These are phyloP conservation scores for Cystobasidium slooffiae DNA, from an alignment of 1,284 basidiomycete species.

Conservation along the genomic window DNA sequence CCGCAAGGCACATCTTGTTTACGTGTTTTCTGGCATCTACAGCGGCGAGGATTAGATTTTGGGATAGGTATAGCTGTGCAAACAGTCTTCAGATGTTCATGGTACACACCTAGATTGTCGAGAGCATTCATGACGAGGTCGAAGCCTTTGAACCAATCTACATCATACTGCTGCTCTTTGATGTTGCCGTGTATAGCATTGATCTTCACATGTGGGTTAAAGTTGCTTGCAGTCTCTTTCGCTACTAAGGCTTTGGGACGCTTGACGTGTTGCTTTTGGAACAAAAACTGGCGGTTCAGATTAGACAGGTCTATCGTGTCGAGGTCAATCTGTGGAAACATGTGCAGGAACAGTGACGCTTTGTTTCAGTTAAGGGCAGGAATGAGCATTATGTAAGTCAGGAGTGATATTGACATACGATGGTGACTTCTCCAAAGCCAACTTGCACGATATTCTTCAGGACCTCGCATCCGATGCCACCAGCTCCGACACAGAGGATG, in stretches of 20 bases:
- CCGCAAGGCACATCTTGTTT: constrained; percentile 95
- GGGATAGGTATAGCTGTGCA: neutral
- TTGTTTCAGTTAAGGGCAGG: neutral
- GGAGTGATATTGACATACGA: constrained; percentile 54
- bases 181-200: constrained; percentile 92
- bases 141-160: constrained; percentile 86
- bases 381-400: neutral
- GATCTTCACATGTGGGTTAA: constrained; percentile 90
- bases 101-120: constrained; percentile 80
- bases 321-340: constrained; percentile 70
- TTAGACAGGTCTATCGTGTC: constrained; percentile 99
- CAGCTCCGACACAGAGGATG: constrained; percentile 51
- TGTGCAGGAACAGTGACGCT: neutral
- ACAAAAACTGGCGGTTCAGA: constrained; percentile 96
- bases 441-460: constrained; percentile 93
- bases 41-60: neutral
- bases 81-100: neutral
- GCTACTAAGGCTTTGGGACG: constrained; percentile 94
- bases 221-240: constrained; percentile 80
- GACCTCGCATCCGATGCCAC: constrained; percentile 74
- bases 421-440: constrained; percentile 88
- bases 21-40: constrained; percentile 86
- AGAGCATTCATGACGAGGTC: constrained; percentile 94
- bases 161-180: constrained; percentile 88
- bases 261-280: constrained; percentile 96